Conservation (phyloP, 495 filamentous ascomycete genomes). For the Trichoderma asperelloides region DNA sequence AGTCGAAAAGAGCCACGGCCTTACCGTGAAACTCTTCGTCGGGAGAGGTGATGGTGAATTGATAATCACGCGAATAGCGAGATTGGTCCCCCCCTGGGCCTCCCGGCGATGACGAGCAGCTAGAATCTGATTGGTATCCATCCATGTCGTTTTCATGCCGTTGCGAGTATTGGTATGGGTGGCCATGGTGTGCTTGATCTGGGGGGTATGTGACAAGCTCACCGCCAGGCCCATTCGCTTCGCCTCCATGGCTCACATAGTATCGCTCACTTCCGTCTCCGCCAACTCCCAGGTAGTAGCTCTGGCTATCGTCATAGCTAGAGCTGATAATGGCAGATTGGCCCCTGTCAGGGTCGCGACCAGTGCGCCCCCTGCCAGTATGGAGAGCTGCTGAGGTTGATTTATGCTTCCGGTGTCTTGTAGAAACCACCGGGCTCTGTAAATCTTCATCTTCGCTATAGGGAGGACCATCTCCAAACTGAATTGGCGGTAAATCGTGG, state of each 20-base stretch:
- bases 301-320: slow-evolving; percentile 41
- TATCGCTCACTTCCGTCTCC: slow-evolving; percentile 71
- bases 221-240: slow-evolving; percentile 63
- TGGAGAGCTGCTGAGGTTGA: slow-evolving; percentile 44
- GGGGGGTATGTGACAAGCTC: slow-evolving; percentile 71
- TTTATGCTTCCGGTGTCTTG: slow-evolving; percentile 78
- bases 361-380: slow-evolving; percentile 32
- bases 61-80: slow-evolving; percentile 78
- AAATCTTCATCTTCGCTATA: slow-evolving; percentile 96
- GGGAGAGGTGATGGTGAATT: slow-evolving; percentile 89
- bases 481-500: slow-evolving; percentile 71
- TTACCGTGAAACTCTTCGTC: slow-evolving; percentile 98
- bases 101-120: slow-evolving; percentile 42
- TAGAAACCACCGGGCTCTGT: slow-evolving; percentile 75
- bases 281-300: slow-evolving; percentile 57
- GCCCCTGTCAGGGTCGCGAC: slow-evolving; percentile 26
- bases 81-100: slow-evolving; percentile 47
- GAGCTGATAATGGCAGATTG: slow-evolving; percentile 31
- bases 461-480: slow-evolving; percentile 87
- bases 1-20: slow-evolving; percentile 91
- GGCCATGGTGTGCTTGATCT: slow-evolving; percentile 47
- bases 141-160: slow-evolving; percentile 22
- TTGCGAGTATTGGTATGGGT: slow-evolving; percentile 26
- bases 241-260: slow-evolving; percentile 64
- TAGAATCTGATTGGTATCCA: slow-evolving; percentile 50